Evolutionary conservation across 495 filamentous ascomycete species (phyloP).

Genomic region (Paragyromitra xinjiangensis): DNA sequence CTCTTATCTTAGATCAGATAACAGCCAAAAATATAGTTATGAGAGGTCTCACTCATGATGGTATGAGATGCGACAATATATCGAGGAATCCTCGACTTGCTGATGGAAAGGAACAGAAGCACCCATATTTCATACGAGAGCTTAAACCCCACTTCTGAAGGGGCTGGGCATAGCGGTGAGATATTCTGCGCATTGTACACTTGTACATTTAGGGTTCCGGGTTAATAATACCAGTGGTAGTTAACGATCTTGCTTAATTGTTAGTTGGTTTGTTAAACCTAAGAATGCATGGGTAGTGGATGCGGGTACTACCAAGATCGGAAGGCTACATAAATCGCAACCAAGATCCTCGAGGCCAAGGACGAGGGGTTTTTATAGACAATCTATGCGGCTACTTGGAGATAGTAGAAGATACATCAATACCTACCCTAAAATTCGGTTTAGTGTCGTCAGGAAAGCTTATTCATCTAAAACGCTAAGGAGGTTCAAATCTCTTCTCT

Average conservation of each 20-base stretch:
- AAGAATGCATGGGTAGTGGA: neutral
- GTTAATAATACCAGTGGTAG: neutral
- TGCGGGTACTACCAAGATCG: neutral
- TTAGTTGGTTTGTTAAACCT: too few species aligned
- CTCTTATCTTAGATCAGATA: conserved; percentile 5
- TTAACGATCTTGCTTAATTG: neutral
- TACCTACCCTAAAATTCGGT: neutral
- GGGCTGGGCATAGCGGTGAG: too few species aligned
- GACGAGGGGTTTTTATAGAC: neutral
- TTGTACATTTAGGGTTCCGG: neutral
- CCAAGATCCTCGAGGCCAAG: neutral
- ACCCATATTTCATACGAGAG: neutral
- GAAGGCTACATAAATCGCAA: conserved; percentile 23
- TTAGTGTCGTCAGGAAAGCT: neutral
- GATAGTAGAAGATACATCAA: neutral
- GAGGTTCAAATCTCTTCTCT: too few species aligned
- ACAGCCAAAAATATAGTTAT: conserved; percentile 4
- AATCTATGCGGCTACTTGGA: conserved; percentile 5
- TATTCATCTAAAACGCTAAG: neutral
- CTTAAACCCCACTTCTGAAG: too few species aligned
- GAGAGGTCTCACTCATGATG: conserved; percentile 20
- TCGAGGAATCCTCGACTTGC: neutral
- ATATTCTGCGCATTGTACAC: too few species aligned
- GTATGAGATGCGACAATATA: conserved; percentile 8
- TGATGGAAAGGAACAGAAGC: conserved; percentile 12